Conservation (phyloP, 2,329 filamentous ascomycete genomes). For the Chaetomium globosum region DNA sequence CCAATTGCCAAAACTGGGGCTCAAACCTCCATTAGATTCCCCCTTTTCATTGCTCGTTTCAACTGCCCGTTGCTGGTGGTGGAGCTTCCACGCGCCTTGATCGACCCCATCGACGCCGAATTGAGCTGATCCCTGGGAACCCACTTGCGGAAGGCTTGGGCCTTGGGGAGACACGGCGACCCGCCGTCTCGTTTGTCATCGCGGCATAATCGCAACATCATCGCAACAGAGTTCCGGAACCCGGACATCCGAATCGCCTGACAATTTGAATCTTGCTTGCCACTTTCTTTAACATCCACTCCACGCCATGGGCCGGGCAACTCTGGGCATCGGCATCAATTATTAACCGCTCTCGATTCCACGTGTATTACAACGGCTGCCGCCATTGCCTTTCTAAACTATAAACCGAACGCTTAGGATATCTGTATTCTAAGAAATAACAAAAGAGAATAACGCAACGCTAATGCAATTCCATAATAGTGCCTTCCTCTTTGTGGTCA, state of each 20-base stretch:
- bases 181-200: slow-evolving; percentile 21
- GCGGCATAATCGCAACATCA: slow-evolving; percentile 25
- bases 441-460: slow-evolving; percentile 8
- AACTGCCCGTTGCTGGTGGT: neutral
- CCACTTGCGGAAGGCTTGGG: slow-evolving; percentile 10
- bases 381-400: neutral
- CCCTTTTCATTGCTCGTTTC: neutral
- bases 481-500: neutral
- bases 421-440: neutral
- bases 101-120: neutral
- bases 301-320: neutral
- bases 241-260: slow-evolving; percentile 1
- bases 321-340: neutral
- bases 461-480: neutral
- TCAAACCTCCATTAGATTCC: neutral
- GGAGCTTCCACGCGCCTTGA: slow-evolving; percentile 6
- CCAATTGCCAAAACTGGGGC: neutral
- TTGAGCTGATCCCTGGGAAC: neutral
- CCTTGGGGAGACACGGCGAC: neutral
- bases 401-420: neutral
- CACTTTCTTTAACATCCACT: neutral
- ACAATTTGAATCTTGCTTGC: neutral
- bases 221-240: slow-evolving; percentile 20
- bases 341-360: neutral
- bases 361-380: neutral